Base-by-base conservation (phyloP, 768 basidiomycete species). In the Boletus rubescentipes region DNA sequence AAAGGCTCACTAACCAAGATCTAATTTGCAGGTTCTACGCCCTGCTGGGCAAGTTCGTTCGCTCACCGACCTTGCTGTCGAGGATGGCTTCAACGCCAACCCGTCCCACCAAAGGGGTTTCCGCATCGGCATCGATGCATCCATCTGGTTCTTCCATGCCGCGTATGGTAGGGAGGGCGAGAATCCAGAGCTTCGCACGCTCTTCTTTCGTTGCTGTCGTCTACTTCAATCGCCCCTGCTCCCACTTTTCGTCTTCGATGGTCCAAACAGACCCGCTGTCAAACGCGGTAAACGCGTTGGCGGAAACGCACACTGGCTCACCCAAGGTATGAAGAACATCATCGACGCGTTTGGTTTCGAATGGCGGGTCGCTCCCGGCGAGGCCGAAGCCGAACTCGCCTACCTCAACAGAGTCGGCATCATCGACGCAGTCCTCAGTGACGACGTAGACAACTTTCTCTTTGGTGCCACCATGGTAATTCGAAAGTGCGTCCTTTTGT, bases 341-440 rank as follows among this genome's bases (percentile, higher is more conserved):
- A 84, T 90, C 2, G 83, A 87, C 41, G 85, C 87, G 0, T 90
- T 89, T 70, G 89, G 89, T 2, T 90, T 89, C 59, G 87, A 89
- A 63, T 89, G 86, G 84, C 75, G 83, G 59, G 82, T 78, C 67
- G 94, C 93, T 15, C 94, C 94, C 7, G 93, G 92, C 16, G 95
- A 97, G 71, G 95, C 95, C 0, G 95, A 98, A 69, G 94, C 94
- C 0, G 94, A 96, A 65, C 77, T 98, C 3, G 94, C 94, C 0
- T 87, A 90, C 57, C 76, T 98, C 49, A 94, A 93, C 61, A 76
- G 80, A 5, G 81, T 86, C 39, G 92, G 92, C 3, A 69, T 89
- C 48, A 89, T 98, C 51, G 95, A 98, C 65, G 91, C 86, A 0
- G 82, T 97, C 23, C 77, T 95, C 40, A 91, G 94, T 0, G 95